These are phyloP conservation scores for Monosporascus sp. DNA, from an alignment of 2,329 filamentous ascomycete genomes.

Conservation along the genomic window DNA sequence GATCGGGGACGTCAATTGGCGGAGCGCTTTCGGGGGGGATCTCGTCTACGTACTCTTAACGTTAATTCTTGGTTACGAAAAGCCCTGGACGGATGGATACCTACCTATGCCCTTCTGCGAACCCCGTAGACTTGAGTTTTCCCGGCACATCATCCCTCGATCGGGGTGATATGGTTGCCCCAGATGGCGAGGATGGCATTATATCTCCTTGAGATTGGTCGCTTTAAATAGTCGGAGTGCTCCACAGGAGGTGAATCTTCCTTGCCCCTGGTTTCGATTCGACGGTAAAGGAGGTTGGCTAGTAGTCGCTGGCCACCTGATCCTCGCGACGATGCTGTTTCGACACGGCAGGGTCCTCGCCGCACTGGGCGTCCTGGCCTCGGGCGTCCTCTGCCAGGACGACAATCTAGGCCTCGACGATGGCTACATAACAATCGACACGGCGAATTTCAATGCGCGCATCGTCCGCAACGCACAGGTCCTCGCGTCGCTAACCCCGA, in stretches of 20 bases:
- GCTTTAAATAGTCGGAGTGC: neutral
- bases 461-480: conserved; percentile 42
- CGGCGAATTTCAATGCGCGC: conserved; percentile 36
- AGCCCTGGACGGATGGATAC: neutral
- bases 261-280: neutral
- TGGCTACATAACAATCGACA: conserved; percentile 36
- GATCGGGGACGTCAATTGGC: neutral
- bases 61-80: neutral
- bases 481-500: conserved; percentile 41
- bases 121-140: neutral
- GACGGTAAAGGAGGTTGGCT: neutral
- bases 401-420: conserved; percentile 34
- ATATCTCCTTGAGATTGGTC: neutral
- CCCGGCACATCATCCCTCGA: neutral
- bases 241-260: no score
- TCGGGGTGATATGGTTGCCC: no score
- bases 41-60: neutral
- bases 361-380: conserved; percentile 10
- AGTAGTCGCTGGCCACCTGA: neutral
- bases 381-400: conserved; percentile 13
- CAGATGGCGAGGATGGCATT: no score
- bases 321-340: conserved; percentile 2
- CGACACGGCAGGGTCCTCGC: neutral
- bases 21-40: neutral
- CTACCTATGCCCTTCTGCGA: neutral